Evolutionary conservation across 352 stramenopile species (phyloP).

Genomic region (Pythium volutum): DNA sequence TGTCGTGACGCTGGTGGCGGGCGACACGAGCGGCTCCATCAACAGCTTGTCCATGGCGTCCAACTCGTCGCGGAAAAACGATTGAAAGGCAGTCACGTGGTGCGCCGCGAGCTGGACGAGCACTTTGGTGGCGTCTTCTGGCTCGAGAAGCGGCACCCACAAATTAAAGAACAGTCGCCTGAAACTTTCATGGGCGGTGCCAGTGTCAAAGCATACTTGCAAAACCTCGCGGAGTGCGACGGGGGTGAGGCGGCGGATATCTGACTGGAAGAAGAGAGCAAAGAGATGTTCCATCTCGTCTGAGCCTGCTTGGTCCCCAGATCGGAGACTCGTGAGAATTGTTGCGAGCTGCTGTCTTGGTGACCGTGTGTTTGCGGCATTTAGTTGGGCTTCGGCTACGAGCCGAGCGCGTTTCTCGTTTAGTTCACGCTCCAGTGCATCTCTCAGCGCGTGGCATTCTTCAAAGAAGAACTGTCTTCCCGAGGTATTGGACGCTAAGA

Average conservation of each 20-base stretch:
- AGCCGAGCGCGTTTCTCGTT: slow-evolving; percentile 7
- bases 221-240: slow-evolving; percentile 35
- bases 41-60: slow-evolving; percentile 53
- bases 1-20: not conserved
- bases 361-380: not conserved
- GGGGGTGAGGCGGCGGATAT: slow-evolving; percentile 29
- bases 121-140: slow-evolving; percentile 25
- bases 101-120: slow-evolving; percentile 30
- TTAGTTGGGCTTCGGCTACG: slow-evolving; percentile 12
- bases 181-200: slow-evolving; percentile 11
- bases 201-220: slow-evolving; percentile 32
- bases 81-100: slow-evolving; percentile 34
- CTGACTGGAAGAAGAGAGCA: slow-evolving; percentile 29
- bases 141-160: slow-evolving; percentile 31
- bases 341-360: slow-evolving; percentile 30
- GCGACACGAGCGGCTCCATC: slow-evolving; percentile 14
- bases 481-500: not conserved
- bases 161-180: slow-evolving; percentile 36
- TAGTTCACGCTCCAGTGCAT: slow-evolving; percentile 13
- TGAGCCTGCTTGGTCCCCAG: not conserved
- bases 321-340: slow-evolving; percentile 30
- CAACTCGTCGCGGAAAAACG: slow-evolving; percentile 45
- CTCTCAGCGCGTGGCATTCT: slow-evolving; percentile 28
- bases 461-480: slow-evolving; percentile 47
- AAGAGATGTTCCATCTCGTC: slow-evolving; percentile 44